A percentile compares a stretch with the other conserved stretches of the same genome.
phyloP scores from a whole-genome alignment of 768 basidiomycete species.

The Hypholoma fasciculare region DNA sequence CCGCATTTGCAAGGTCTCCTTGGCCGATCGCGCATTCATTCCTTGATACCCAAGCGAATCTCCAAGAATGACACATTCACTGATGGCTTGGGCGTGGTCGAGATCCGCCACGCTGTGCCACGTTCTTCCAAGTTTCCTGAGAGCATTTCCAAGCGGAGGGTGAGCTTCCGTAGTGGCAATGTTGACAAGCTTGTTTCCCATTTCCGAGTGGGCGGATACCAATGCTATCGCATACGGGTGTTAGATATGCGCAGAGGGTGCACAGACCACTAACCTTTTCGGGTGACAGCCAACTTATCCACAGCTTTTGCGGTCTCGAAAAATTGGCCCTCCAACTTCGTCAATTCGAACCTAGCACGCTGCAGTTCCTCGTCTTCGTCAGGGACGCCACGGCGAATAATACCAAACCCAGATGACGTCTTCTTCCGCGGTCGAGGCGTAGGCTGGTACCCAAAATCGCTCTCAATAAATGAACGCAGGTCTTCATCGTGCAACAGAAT shows the following conservation, averaged over 20 bases:
- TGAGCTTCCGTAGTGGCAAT: slow-evolving; percentile 90
- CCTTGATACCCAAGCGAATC: slow-evolving; percentile 97
- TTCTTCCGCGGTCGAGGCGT: slow-evolving; percentile 76
- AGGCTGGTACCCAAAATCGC: slow-evolving; percentile 95
- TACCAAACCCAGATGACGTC: slow-evolving; percentile 68
- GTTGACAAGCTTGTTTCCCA: slow-evolving; percentile 91
- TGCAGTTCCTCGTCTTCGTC: slow-evolving; percentile 96
- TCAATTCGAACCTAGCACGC: slow-evolving; percentile 86
- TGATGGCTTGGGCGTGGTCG: slow-evolving; percentile 88
- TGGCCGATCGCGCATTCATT: slow-evolving; percentile 94
- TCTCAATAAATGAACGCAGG: slow-evolving; percentile 92
- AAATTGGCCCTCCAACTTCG: slow-evolving; percentile 89
- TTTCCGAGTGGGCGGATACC: slow-evolving; percentile 77
- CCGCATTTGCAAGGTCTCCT: slow-evolving; percentile 89
- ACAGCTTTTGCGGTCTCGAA: slow-evolving; percentile 91
- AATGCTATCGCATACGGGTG: slow-evolving; percentile 49
- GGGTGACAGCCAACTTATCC: slow-evolving; percentile 77
- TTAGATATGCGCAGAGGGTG: background rate
- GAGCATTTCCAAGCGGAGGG: slow-evolving; percentile 76
- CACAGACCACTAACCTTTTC: slow-evolving; percentile 60
- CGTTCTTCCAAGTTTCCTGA: slow-evolving; percentile 83
- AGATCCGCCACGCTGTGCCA: slow-evolving; percentile 90
- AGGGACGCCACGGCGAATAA: slow-evolving; percentile 78
- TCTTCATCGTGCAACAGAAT: slow-evolving; percentile 91
- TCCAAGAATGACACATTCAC: slow-evolving; percentile 94